Base-by-base conservation (phyloP, 352 stramenopile genomes). In the Thraustochytrium striatum region DNA sequence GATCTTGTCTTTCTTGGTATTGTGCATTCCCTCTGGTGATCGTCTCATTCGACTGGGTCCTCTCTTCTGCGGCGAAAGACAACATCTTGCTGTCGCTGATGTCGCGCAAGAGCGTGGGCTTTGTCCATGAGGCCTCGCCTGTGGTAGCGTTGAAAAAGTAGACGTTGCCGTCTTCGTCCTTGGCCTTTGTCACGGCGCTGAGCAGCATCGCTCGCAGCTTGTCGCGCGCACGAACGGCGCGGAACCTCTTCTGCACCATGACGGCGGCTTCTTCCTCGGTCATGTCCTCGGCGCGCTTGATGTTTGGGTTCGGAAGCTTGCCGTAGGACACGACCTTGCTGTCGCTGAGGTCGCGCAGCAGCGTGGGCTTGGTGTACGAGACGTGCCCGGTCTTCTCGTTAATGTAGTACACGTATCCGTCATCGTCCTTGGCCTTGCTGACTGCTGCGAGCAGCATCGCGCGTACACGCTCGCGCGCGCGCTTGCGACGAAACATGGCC, bases 61-160 rank as follows among this genome's bases (percentile, higher is more conserved):
- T n/a, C n/a, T n/a, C n/a, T n/a, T n/a, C n/a, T n/a, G n/a, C n/a
- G n/a, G n/a, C n/a, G n/a, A 75, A 75, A 13, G 65, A 75, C 2
- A 38, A 39, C 3, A 75, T 39, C 1, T 75, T 0, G 28, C 32
- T 55, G 52, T 75, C 52, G 36, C 65, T 75, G 1, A 75, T 11
- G 50, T 75, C 65, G 21, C 52, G 44, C 8, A 75, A 32, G 1
- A 75, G 65, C 3, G 41, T 70, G 16, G 65, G 65, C 39, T 75
- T 75, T 38, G 65, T 32, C 65, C 65, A 75, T 25, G 44, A 35
- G 7, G 65, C 44, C 65, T 75, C 41, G 25, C 35, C 35, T 8
- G 65, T 75, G 44, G 16, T 43, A 25, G 32, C 9, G 50, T 75
- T 75, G 41, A 75, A 47, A 43, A 68, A 75, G 35, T 75, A 75